Conservation (phyloP, 164 flowering plant species). For the Liquidambar formosana region DNA sequence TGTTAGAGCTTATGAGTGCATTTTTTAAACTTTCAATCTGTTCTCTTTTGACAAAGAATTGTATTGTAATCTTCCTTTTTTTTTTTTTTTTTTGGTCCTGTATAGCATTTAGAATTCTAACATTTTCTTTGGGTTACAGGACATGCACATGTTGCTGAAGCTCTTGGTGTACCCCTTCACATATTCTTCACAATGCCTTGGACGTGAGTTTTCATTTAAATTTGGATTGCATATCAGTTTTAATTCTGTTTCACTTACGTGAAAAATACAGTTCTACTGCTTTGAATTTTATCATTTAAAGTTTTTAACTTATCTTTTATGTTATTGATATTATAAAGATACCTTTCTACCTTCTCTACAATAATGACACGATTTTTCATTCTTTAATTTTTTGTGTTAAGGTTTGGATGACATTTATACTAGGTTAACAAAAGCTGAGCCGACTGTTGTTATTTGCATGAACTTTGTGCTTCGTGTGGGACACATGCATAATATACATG, state of each 20-base stretch:
- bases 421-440: too few relatives aligned
- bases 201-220: conserved; percentile 71
- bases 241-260: not conserved
- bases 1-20: not conserved
- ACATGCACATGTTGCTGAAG: conserved; percentile 95
- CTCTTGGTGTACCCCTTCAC: conserved; percentile 91
- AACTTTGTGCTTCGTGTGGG: too few relatives aligned
- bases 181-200: conserved; percentile 99
- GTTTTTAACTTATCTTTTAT: too few relatives aligned
- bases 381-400: too few relatives aligned
- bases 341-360: too few relatives aligned
- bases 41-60: not conserved
- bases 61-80: not conserved
- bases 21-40: not conserved
- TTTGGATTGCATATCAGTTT: not conserved
- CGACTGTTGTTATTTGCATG: too few relatives aligned
- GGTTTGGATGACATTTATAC: too few relatives aligned
- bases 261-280: too few relatives aligned
- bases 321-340: too few relatives aligned
- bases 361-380: too few relatives aligned
- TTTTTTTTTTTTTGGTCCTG: not conserved
- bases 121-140: conserved; percentile 45
- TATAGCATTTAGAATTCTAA: not conserved
- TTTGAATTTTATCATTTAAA: too few relatives aligned
- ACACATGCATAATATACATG: too few relatives aligned